Percentiles rank a stretch among this genome's conserved stretches.
Conservation (phyloP, 192 early-diverging fungal genomes). For the Backusella parvicylindrica region DNA sequence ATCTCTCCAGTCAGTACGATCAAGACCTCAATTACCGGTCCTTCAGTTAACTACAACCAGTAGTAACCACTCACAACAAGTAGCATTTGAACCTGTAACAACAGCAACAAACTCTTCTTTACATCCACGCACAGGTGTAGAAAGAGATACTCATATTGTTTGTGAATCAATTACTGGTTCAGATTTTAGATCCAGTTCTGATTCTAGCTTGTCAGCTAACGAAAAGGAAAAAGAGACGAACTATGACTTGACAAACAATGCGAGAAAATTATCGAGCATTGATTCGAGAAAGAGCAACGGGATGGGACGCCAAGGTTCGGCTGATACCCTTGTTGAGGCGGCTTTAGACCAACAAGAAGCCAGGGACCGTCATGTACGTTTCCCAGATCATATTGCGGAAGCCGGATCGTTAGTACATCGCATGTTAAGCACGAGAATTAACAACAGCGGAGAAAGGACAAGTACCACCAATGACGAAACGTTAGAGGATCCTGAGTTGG, state of each 20-base stretch:
- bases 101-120: background rate
- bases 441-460: background rate
- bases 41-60: background rate
- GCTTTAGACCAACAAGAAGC: slow-evolving; percentile 23
- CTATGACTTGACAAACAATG: background rate
- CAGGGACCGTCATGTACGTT: slow-evolving; percentile 26
- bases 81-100: background rate
- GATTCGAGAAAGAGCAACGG: background rate
- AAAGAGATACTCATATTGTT: background rate
- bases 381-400: slow-evolving; percentile 31
- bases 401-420: slow-evolving; percentile 27
- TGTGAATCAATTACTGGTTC: background rate
- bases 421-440: slow-evolving; percentile 13
- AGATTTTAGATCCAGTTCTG: background rate
- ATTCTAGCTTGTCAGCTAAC: background rate
- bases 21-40: background rate
- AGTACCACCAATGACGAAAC: slow-evolving; percentile 2
- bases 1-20: slow-evolving; percentile 1
- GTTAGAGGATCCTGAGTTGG: background rate
- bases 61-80: background rate
- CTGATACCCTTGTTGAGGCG: slow-evolving; percentile 27
- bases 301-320: background rate
- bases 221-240: background rate
- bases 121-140: background rate
- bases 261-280: background rate